A percentile compares a stretch with the other conserved stretches of the same genome.
These are phyloP conservation scores for Saccharomyces pastorianus DNA, from an alignment of 1,139 yeast genomes.

Conservation along the genomic window DNA sequence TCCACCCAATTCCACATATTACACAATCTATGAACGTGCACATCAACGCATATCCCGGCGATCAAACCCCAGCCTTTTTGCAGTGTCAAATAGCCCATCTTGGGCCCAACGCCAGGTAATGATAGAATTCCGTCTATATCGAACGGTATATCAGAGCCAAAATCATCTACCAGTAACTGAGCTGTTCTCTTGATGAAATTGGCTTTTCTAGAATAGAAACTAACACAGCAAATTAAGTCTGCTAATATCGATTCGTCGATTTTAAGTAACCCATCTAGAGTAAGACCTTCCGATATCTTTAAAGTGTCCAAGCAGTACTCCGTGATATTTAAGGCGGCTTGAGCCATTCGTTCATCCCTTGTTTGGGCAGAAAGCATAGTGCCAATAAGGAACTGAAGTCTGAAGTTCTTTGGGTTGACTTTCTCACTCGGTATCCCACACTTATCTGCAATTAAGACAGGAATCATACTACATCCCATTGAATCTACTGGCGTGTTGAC, in stretches of 20 bases:
- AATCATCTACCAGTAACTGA: conserved; percentile 42
- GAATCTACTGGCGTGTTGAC: conserved; percentile 77
- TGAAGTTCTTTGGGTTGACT: conserved; percentile 39
- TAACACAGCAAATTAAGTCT: conserved; percentile 63
- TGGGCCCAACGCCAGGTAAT: conserved; percentile 93
- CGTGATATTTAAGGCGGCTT: conserved; percentile 61
- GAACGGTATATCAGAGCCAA: conserved; percentile 60
- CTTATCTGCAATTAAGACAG: conserved; percentile 38
- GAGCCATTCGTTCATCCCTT: conserved; percentile 75
- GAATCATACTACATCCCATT: conserved; percentile 79
- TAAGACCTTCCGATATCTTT: conserved; percentile 34
- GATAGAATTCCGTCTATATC: conserved; percentile 56
- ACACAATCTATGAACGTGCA: conserved; percentile 77
- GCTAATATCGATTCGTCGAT: conserved; percentile 56
- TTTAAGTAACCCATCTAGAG: conserved; percentile 40
- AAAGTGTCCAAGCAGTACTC: conserved; percentile 36
- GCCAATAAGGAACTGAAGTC: conserved; percentile 71
- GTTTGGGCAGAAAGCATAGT: conserved; percentile 89
- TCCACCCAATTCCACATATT: conserved; percentile 77
- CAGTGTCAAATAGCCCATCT: conserved; percentile 78
- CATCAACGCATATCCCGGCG: conserved; percentile 90
- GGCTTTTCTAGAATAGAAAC: conserved; percentile 80
- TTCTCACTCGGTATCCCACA: conserved; percentile 19
- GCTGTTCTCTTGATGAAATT: conserved; percentile 58
- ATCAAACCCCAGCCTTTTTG: conserved; percentile 73